Base-by-base conservation (phyloP, 2,329 filamentous ascomycete genomes). In the Drechslera avenae region DNA sequence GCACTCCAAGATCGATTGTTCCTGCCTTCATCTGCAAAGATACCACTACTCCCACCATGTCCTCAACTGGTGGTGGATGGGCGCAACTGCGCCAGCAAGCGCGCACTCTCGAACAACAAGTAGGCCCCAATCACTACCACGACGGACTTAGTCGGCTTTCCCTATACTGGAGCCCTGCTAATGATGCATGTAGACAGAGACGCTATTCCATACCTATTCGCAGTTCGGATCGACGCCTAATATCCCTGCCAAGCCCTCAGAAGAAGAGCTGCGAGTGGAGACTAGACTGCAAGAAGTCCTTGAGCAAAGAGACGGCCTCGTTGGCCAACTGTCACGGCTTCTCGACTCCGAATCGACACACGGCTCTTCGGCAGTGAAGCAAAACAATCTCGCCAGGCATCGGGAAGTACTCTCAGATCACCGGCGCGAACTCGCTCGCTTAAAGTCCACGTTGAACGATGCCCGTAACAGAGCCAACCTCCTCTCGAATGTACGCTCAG, bases 31-130 rank as follows among this genome's bases (percentile, higher is more conserved):
- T 26, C 14, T 42, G 39, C 33, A 7, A 30, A 31, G 31, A 28
- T 4, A 26, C 36, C 37, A 26, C 16, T 19, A 8, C 21, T 42
- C 45, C 39, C 36, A 49, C 55, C 34, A 75, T 75, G 73, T 70
- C 73, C 44, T 73, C 73, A 7, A 75, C 72, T 17, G 73, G 71
- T 23, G 73, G 70, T 32, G 73, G 91, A 77, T 99, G 94, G 94
- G 87, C 91, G 68, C 91, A 97, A 78, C 83, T 97, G 63, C 89
- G 94, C 66, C 91, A 97, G 73, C 93, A 97, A 77, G 90, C 91
- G 55, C 84, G 94, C 66, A 85, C 86, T 36, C 81, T 97, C 56
- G 94, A 99, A 75, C 90, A 88, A 54, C 93, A 97, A 83, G 93
- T 96, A 80, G 59, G 73, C 56, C 36, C 52, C 46, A 23, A 35